Evolutionary conservation across 495 filamentous ascomycete genomes (phyloP).

Genomic region (Hypoxylon cercidicola): DNA sequence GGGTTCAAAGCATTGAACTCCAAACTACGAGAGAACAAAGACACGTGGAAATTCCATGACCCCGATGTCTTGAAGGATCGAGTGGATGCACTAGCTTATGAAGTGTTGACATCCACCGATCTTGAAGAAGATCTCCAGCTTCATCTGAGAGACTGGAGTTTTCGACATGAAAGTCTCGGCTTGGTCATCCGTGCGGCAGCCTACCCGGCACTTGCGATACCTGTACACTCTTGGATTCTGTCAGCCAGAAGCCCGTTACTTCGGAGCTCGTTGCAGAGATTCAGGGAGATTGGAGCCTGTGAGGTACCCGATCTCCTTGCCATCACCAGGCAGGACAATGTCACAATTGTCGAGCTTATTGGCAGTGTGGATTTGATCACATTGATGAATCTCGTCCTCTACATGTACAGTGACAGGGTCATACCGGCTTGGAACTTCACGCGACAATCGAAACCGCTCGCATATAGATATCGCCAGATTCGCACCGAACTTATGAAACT

Average conservation of each 20-base stretch:
- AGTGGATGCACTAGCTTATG: slow-evolving; percentile 52
- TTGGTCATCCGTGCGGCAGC: slow-evolving; percentile 64
- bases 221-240: slow-evolving; percentile 85
- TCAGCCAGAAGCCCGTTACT: slow-evolving; percentile 76
- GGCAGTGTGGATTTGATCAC: slow-evolving; percentile 75
- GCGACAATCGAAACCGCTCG: slow-evolving; percentile 68
- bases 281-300: slow-evolving; percentile 52
- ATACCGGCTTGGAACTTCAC: slow-evolving; percentile 87
- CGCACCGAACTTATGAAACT: slow-evolving; percentile 85
- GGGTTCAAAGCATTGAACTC: slow-evolving; percentile 53
- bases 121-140: slow-evolving; percentile 65
- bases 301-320: slow-evolving; percentile 64
- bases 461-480: slow-evolving; percentile 77
- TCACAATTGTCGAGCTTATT: slow-evolving; percentile 66
- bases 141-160: slow-evolving; percentile 52
- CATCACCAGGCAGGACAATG: slow-evolving; percentile 63
- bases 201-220: slow-evolving; percentile 72
- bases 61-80: slow-evolving; percentile 43
- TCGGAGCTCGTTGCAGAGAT: slow-evolving; percentile 67
- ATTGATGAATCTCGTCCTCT: slow-evolving; percentile 80
- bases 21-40: slow-evolving; percentile 41
- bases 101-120: slow-evolving; percentile 64
- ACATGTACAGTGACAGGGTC: slow-evolving; percentile 81
- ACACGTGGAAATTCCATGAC: slow-evolving; percentile 49
- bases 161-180: slow-evolving; percentile 53